Conservation (phyloP, 176 grass and related monocot genomes). For the Bromus sterilis region DNA sequence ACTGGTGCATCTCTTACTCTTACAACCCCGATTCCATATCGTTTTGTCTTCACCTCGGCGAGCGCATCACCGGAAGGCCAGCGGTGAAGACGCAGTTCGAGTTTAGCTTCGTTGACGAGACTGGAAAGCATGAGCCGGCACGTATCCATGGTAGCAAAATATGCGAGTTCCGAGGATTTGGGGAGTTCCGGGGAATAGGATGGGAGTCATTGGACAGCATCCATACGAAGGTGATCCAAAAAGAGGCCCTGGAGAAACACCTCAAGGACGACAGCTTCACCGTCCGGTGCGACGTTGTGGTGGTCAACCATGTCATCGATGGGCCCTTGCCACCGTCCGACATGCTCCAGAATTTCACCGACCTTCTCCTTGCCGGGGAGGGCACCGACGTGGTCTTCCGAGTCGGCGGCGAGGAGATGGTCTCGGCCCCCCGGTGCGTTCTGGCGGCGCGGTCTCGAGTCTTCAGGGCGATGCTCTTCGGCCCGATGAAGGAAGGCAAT, state of each 20-base stretch:
- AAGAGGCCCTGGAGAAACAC: not conserved
- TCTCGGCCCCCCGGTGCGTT: not conserved
- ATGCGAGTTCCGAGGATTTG: not conserved
- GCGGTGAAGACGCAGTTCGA: not conserved
- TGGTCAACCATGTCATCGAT: not conserved
- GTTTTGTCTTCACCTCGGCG: fast-evolving
- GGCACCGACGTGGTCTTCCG: not conserved
- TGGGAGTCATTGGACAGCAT: fast-evolving
- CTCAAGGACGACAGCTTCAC: not conserved
- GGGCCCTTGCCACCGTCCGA: not conserved
- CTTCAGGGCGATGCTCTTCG: not conserved
- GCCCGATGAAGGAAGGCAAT: not conserved
- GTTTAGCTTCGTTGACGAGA: not conserved
- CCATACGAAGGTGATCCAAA: not conserved
- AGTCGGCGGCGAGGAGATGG: not conserved
- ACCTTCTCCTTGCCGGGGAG: not conserved
- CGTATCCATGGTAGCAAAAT: not conserved
- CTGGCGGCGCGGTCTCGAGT: not conserved
- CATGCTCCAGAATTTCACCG: not conserved
- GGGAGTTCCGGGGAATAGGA: too few species aligned
- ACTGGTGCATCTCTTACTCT: not conserved
- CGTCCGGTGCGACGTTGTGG: not conserved
- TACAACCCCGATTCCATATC: not conserved
- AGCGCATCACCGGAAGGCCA: not conserved
- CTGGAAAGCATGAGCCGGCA: not conserved